Conservation (phyloP, 2,329 filamentous ascomycete genomes). For the Sordariomycetes sp. region DNA sequence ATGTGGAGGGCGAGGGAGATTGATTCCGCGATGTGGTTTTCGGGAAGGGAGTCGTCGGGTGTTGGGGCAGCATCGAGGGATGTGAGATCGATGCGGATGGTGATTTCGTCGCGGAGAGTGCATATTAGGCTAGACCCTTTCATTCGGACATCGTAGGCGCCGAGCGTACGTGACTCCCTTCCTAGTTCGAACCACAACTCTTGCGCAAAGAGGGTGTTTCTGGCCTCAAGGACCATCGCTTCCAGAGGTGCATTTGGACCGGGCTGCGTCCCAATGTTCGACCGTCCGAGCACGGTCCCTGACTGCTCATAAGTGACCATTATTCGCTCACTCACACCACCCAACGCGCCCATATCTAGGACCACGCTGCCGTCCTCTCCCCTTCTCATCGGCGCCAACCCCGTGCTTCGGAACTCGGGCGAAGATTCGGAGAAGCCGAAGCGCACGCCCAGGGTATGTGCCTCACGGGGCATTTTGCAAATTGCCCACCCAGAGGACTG, state of each 20-base stretch:
- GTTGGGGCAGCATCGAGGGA: constrained; percentile 36
- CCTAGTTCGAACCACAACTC: constrained; percentile 88
- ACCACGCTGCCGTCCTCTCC: constrained; percentile 65
- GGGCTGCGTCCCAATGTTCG: constrained; percentile 39
- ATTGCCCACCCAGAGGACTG: constrained; percentile 82
- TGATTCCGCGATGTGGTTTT: constrained; percentile 51
- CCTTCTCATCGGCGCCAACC: constrained; percentile 72
- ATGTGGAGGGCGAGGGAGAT: constrained; percentile 63
- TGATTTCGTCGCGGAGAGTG: too few species aligned
- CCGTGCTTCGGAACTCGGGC: constrained; percentile 54
- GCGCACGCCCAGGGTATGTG: constrained; percentile 69
- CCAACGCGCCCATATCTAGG: constrained; percentile 54
- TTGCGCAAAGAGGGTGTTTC: constrained; percentile 72
- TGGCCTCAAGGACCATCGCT: constrained; percentile 61
- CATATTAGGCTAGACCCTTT: constrained; percentile 45
- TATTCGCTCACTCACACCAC: constrained; percentile 48
- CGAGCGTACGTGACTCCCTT: constrained; percentile 66
- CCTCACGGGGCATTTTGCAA: constrained; percentile 64
- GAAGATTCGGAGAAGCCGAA: constrained; percentile 78
- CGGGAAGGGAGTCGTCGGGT: constrained; percentile 21
- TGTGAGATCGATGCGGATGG: constrained; percentile 59
- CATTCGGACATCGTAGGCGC: constrained; percentile 60
- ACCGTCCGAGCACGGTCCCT: constrained; percentile 49
- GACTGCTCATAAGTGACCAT: constrained; percentile 56
- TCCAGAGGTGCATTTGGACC: constrained; percentile 48